These are phyloP conservation scores for Gamsiella multidivaricata DNA, from an alignment of 192 early-diverging fungal species.

Conservation along the genomic window DNA sequence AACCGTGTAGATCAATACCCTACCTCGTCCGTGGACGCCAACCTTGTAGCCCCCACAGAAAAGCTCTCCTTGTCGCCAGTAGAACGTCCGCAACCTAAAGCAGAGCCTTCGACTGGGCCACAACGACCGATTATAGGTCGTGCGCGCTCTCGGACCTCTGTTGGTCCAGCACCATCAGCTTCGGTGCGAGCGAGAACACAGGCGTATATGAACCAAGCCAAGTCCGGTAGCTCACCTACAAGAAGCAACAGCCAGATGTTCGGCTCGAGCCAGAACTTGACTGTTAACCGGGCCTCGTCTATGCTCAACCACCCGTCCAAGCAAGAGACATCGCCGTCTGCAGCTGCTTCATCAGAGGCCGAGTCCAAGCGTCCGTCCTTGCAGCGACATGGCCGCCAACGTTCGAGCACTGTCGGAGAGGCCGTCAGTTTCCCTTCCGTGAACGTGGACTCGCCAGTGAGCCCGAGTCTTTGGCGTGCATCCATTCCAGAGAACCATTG, in stretches of 20 bases:
- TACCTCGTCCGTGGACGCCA: background rate
- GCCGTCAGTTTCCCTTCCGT: slow-evolving; percentile 30
- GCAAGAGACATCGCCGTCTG: background rate
- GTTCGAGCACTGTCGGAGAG: slow-evolving; percentile 43
- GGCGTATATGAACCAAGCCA: slow-evolving; percentile 40
- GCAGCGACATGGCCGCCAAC: slow-evolving; percentile 38
- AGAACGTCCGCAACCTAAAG: background rate
- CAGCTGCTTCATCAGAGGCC: background rate
- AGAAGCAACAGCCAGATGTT: slow-evolving; percentile 10
- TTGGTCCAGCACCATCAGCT: slow-evolving; percentile 4
- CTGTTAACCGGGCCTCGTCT: background rate
- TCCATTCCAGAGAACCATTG: slow-evolving; percentile 37
- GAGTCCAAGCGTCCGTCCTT: slow-evolving; percentile 7
- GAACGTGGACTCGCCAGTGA: slow-evolving; percentile 7
- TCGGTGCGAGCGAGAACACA: slow-evolving; percentile 38
- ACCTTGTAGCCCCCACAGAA: background rate
- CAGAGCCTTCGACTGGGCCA: background rate
- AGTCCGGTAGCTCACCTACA: slow-evolving; percentile 2
- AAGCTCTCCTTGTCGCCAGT: slow-evolving; percentile 2
- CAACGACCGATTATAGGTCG: background rate
- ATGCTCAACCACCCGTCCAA: background rate
- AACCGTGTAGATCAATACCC: slow-evolving; percentile 6
- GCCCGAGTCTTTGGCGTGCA: slow-evolving; percentile 11
- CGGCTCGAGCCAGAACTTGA: background rate
- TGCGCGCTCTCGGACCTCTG: slow-evolving; percentile 31